Evolutionary conservation across 2,329 filamentous ascomycete genomes (phyloP).

Genomic region (Fusarium mexicanum): DNA sequence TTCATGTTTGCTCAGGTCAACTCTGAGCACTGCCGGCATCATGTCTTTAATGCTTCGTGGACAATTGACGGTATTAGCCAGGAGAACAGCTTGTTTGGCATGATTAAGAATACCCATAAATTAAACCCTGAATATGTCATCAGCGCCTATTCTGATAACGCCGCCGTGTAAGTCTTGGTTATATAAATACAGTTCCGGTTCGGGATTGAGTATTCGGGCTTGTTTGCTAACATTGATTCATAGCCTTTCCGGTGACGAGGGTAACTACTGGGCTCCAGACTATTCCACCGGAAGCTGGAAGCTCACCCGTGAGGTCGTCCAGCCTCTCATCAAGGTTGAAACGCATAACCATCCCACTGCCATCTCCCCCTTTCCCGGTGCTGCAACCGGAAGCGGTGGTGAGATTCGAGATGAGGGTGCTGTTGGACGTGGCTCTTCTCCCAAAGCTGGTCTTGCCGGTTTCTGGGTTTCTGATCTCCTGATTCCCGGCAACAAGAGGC

Average conservation of each 20-base stretch:
- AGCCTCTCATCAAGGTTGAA: constrained; percentile 93
- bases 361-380: constrained; percentile 91
- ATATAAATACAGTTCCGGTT: constrained; percentile 12
- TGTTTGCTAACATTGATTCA: neutral
- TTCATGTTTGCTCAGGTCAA: constrained; percentile 99
- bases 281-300: constrained; percentile 88
- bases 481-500: constrained; percentile 82
- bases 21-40: constrained; percentile 87
- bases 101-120: constrained; percentile 97
- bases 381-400: constrained; percentile 93
- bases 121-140: constrained; percentile 83
- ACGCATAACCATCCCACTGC: constrained; percentile 98
- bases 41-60: constrained; percentile 98
- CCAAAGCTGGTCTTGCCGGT: constrained; percentile 90
- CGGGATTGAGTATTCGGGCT: neutral
- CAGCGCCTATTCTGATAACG: constrained; percentile 97
- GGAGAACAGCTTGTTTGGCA: constrained; percentile 85
- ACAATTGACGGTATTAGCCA: constrained; percentile 88
- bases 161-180: constrained; percentile 70
- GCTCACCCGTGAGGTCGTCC: constrained; percentile 84
- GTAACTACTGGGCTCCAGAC: constrained; percentile 82
- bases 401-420: constrained; percentile 96
- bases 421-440: constrained; percentile 89
- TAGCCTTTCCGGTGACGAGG: constrained; percentile 51
- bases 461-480: constrained; percentile 96